Percentiles rank a stretch among this genome's conserved stretches.
Evolutionary conservation across 179 eudicot genomes (phyloP).

Genomic region (Spinacia oleracea): DNA sequence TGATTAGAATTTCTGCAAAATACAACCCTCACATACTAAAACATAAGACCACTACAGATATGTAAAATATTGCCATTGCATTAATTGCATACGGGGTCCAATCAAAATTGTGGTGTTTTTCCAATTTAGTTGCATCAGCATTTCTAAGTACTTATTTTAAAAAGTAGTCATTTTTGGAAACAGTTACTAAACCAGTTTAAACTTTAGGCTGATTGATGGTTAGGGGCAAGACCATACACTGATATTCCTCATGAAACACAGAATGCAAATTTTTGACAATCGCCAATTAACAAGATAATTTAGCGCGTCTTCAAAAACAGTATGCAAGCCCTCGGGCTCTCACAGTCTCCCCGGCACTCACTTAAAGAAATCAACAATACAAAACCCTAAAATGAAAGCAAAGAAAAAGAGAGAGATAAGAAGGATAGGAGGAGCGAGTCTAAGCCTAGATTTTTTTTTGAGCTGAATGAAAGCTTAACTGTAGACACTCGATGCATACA

Average conservation of each 20-base stretch:
- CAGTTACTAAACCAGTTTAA: neutral
- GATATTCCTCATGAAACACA: neutral
- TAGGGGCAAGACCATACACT: neutral
- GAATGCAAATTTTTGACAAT: neutral
- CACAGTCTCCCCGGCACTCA: neutral
- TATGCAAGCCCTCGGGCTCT: neutral
- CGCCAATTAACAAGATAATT: neutral
- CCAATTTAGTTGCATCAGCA: neutral
- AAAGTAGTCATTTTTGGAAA: neutral
- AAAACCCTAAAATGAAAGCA: neutral
- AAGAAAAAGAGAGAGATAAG: neutral
- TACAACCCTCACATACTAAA: neutral
- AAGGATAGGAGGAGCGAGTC: neutral
- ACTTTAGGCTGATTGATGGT: neutral
- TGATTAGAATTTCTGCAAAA: neutral
- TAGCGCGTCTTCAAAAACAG: neutral
- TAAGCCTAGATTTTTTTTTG: neutral
- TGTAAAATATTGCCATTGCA: neutral
- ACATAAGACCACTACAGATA: neutral
- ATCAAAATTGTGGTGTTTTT: neutral
- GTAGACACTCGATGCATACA: neutral
- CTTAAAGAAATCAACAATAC: neutral
- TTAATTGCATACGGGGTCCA: neutral
- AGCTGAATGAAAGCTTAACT: neutral
- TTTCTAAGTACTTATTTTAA: neutral